Percentiles rank a stretch among this genome's conserved stretches.
These are phyloP conservation scores for Lobosporangium transversale DNA, from an alignment of 192 early-diverging fungal species.

Conservation along the genomic window DNA sequence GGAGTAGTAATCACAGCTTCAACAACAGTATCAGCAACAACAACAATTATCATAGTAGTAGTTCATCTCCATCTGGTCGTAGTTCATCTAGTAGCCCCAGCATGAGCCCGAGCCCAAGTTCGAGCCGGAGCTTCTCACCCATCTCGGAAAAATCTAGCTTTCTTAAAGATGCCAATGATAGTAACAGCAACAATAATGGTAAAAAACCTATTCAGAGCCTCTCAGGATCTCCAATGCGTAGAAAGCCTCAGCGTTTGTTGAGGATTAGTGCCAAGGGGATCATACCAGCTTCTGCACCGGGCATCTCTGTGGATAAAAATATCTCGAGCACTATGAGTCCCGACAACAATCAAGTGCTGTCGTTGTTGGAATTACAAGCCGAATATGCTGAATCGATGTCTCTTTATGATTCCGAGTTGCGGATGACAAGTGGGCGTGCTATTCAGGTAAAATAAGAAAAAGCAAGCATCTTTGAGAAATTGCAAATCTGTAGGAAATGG, in stretches of 20 bases:
- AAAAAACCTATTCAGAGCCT: not conserved
- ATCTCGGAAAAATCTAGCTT: not conserved
- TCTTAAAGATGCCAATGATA: too few relatives aligned
- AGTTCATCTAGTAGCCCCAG: not conserved
- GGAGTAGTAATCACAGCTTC: too few relatives aligned
- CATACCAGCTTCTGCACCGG: slow-evolving; percentile 27
- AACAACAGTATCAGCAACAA: too few relatives aligned
- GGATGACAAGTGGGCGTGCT: slow-evolving; percentile 23
- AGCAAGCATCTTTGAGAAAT: too few relatives aligned
- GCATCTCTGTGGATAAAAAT: not conserved
- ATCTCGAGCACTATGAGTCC: not conserved
- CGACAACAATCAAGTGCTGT: slow-evolving; percentile 21
- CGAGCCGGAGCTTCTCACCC: not conserved
- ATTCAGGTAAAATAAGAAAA: slow-evolving; percentile 41
- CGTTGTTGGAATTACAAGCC: slow-evolving; percentile 24
- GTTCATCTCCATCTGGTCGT: not conserved
- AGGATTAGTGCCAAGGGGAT: slow-evolving; percentile 44
- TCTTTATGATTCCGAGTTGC: slow-evolving; percentile 27
- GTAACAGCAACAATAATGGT: not conserved
- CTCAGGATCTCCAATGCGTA: slow-evolving; percentile 9
- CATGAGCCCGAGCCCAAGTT: not conserved
- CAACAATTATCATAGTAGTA: too few relatives aligned
- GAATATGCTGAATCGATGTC: slow-evolving; percentile 45
- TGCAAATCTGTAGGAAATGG: not conserved
- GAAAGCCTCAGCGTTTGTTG: slow-evolving; percentile 30